Evolutionary conservation across 495 filamentous ascomycete genomes (phyloP), one percentile per base, ranked within the genome.

Genomic region (Xylaria intraflava): DNA sequence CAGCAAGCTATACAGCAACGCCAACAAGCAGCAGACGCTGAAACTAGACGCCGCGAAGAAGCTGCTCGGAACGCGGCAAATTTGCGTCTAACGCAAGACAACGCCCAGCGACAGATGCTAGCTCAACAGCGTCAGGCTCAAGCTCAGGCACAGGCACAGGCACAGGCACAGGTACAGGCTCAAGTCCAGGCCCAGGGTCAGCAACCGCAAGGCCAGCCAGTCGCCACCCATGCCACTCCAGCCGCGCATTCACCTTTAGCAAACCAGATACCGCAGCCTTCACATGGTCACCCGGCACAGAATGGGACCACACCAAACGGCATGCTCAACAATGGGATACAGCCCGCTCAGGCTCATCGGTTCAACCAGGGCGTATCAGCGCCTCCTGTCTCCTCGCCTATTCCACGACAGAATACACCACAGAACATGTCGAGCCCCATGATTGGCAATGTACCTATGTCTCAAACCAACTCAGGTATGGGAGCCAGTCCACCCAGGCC

Each of bases 361-460:
- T 78, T 79, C 58, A 60, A 70, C 10, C 75, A 80, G 51, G 78
- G 79, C 35, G 78, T 83, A 14, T 83, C 82, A 5, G 88, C 90
- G 67, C 76, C 79, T 6, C 83, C 82, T 46, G 81, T 82, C 26
- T 90, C 88, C 6, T 94, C 89, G 10, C 90, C 90, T 0, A 77
- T 92, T 56, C 70, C 88, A 42, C 80, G 88, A 29, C 85, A 91
- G 45, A 83, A 84, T 50, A 95, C 90, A 2, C 89, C 90, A 6
- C 86, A 87, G 58, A 81, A 74, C 33, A 80, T 79, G 49, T 89
- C 88, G 19, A 93, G 90, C 16, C 89, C 90, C 3, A 77, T 88
- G 62, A 80, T 88, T 50, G 76, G 75, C 38, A 83, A 74, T 49
- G 83, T 87, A 31, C 78, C 89, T 0, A 93, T 95, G 89, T 83